phyloP scores from a whole-genome alignment of 148 eudicot species.

The Heliosperma pusillum region DNA sequence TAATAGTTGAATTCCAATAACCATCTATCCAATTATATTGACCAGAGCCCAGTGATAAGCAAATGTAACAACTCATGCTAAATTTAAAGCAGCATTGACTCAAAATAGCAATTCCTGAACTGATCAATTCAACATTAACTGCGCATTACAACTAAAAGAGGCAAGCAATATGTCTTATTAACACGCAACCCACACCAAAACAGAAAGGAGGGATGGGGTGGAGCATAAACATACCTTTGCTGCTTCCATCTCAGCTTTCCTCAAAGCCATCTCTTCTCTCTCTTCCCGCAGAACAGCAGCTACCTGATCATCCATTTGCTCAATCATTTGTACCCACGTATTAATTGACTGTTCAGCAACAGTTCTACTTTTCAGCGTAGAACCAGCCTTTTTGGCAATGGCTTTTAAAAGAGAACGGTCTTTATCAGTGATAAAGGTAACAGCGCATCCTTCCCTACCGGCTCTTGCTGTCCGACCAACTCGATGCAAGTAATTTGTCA shows the following conservation, averaged over 20 bases:
- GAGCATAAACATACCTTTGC: constrained; percentile 54
- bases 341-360: constrained; percentile 82
- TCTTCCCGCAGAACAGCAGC: constrained; percentile 72
- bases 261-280: constrained; percentile 94
- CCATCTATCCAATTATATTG: not conserved
- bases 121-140: constrained; percentile 4
- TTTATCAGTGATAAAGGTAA: constrained; percentile 88
- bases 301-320: constrained; percentile 92
- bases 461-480: constrained; percentile 99
- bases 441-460: constrained; percentile 89
- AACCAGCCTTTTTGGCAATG: constrained; percentile 89
- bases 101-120: not conserved
- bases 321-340: constrained; percentile 73
- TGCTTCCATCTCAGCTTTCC: constrained; percentile 99
- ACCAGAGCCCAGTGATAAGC: not conserved
- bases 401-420: constrained; percentile 82
- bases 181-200: not conserved
- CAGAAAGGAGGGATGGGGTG: not conserved
- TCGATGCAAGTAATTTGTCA: constrained; percentile 86
- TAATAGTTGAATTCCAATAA: not conserved
- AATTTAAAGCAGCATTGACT: not conserved
- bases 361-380: constrained; percentile 72
- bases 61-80: not conserved
- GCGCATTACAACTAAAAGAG: not conserved
- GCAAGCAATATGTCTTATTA: not conserved